These are phyloP conservation scores for Pseudonectria buxi DNA, from an alignment of 2,329 filamentous ascomycete species.

Conservation along the genomic window DNA sequence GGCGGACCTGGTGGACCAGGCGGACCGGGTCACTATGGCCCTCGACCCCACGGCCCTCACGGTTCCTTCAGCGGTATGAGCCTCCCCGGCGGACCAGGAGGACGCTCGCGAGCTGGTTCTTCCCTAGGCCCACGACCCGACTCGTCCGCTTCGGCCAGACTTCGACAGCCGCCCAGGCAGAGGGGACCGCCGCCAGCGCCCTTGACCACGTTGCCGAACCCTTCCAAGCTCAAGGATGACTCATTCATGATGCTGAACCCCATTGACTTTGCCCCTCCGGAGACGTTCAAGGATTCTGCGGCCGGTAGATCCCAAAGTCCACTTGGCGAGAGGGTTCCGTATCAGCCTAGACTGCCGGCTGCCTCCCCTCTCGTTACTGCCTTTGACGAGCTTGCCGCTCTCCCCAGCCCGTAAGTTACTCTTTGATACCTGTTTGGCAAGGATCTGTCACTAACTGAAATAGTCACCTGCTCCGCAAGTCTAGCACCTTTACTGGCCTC, in stretches of 20 bases:
- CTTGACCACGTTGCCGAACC: conserved; percentile 74
- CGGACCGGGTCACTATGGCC: conserved; percentile 16
- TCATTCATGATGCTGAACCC: conserved; percentile 61
- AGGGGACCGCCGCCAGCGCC: conserved; percentile 62
- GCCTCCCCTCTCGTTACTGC: conserved; percentile 75
- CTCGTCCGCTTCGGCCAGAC: conserved; percentile 53
- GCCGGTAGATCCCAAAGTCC: conserved; percentile 63
- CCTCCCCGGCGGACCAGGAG: conserved; percentile 40
- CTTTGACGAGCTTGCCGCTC: conserved; percentile 76
- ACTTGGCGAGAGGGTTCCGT: conserved; percentile 60
- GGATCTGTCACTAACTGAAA: conserved; percentile 18
- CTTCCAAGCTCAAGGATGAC: conserved; percentile 77
- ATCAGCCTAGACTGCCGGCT: conserved; percentile 63
- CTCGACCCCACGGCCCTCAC: conserved; percentile 33
- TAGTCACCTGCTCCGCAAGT: conserved; percentile 69
- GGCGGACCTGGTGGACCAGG: conserved; percentile 25
- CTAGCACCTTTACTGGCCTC: conserved; percentile 67
- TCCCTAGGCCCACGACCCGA: conserved; percentile 50
- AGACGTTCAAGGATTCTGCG: conserved; percentile 57
- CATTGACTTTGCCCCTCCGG: conserved; percentile 81
- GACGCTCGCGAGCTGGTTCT: conserved; percentile 36
- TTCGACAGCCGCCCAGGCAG: conserved; percentile 36
- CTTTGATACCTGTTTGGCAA: too few species aligned
- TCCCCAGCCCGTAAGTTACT: conserved; percentile 82
- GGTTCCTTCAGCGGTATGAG: conserved; percentile 46